Conservation (phyloP, 2,329 filamentous ascomycete genomes). For the Scortechinia acanthostroma region DNA sequence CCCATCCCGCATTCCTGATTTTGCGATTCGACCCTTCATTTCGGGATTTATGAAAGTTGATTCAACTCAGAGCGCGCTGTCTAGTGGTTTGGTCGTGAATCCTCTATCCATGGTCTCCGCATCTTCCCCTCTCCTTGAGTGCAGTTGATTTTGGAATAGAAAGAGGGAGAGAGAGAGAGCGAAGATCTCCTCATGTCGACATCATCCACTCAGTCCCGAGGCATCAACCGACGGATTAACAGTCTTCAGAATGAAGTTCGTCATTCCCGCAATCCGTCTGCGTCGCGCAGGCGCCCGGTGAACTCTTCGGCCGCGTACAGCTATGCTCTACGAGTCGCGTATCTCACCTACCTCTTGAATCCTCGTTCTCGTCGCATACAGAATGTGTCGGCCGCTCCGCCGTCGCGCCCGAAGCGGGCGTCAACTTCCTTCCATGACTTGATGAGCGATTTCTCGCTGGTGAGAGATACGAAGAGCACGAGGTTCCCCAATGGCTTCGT, state of each 20-base stretch:
- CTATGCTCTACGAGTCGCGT: conserved; percentile 63
- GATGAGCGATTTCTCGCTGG: conserved; percentile 51
- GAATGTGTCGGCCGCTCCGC: conserved; percentile 46
- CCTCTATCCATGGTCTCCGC: conserved; percentile 19
- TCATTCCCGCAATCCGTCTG: not conserved
- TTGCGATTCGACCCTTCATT: too few relatives aligned
- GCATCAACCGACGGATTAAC: not conserved
- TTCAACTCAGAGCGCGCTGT: too few relatives aligned
- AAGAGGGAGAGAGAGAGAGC: conserved; percentile 3
- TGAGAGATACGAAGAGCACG: not conserved
- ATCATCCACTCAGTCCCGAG: conserved; percentile 1
- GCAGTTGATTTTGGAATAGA: conserved; percentile 12
- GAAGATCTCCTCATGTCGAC: conserved; percentile 3
- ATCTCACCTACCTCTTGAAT: conserved; percentile 64
- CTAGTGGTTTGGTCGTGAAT: conserved; percentile 11
- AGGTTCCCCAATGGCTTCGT: not conserved
- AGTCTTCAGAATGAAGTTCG: conserved; percentile 3
- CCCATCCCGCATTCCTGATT: too few relatives aligned
- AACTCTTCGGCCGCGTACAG: conserved; percentile 56
- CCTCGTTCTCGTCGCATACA: conserved; percentile 62
- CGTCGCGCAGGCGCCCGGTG: conserved; percentile 15
- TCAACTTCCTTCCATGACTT: conserved; percentile 59
- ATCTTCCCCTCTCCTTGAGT: conserved; percentile 11
- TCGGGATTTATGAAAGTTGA: too few relatives aligned
- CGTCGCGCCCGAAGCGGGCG: conserved; percentile 34